These are phyloP conservation scores for Prunus fruticosa DNA, from an alignment of 306 rosid species.

Conservation along the genomic window DNA sequence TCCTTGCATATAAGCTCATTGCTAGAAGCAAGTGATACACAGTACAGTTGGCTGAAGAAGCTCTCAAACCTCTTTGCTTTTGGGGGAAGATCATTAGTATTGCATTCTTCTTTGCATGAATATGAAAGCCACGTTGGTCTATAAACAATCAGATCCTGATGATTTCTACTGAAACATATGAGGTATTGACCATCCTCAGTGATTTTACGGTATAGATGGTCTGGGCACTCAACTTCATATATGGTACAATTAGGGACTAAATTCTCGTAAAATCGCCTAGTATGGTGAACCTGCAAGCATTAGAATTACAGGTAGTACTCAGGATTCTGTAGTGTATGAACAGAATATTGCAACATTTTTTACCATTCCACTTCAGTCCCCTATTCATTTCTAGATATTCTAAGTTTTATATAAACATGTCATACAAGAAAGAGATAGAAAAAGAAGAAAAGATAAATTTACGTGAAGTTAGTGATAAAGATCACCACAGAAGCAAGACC, in stretches of 20 bases:
- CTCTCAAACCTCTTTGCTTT: conserved; percentile 79
- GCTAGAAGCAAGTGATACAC: conserved; percentile 72
- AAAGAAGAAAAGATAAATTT: background rate
- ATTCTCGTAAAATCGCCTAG: conserved; percentile 85
- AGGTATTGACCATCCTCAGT: conserved; percentile 96
- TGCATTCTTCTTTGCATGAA: conserved; percentile 82
- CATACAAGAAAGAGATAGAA: background rate
- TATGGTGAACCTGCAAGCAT: conserved; percentile 75
- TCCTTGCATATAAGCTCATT: conserved; percentile 90
- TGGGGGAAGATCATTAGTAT: conserved; percentile 64
- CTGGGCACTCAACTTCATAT: conserved; percentile 90
- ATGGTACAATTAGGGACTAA: conserved; percentile 81
- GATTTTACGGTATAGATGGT: conserved; percentile 82
- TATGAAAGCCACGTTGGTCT: conserved; percentile 88
- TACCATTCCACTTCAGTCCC: background rate
- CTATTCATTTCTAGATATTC: background rate
- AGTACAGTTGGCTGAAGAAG: conserved; percentile 73
- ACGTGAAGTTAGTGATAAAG: background rate
- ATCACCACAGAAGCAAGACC: background rate
- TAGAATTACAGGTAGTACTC: conserved; percentile 38
- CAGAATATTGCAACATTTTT: conserved; percentile 22
- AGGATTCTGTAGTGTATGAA: conserved; percentile 42
- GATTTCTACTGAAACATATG: conserved; percentile 80
- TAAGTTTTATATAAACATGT: background rate
- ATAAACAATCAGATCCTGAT: conserved; percentile 77